Conservation (phyloP, 2,329 filamentous ascomycete species). For the Colletotrichum chrysophilum region DNA sequence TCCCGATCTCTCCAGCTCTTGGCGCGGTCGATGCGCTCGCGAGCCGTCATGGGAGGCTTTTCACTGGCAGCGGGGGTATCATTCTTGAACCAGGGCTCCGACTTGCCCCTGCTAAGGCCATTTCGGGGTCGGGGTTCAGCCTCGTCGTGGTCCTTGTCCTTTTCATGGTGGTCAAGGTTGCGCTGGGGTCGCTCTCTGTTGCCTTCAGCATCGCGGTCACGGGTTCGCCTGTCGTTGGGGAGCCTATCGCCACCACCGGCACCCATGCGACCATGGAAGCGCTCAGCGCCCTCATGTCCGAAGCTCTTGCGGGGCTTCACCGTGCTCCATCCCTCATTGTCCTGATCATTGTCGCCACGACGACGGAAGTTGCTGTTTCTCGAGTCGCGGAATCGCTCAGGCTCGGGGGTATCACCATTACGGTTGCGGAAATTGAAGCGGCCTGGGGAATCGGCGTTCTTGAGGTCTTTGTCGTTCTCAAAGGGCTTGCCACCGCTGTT, state of each 20-base stretch:
- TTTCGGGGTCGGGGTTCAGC: constrained; percentile 65
- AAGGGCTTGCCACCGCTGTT: constrained; percentile 45
- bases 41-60: constrained; percentile 40
- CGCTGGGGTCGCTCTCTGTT: constrained; percentile 51
- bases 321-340: constrained; percentile 76
- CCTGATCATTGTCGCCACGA: constrained; percentile 61
- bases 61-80: constrained; percentile 42
- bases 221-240: constrained; percentile 46
- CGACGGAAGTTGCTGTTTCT: constrained; percentile 54
- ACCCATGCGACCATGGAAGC: constrained; percentile 71
- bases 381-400: constrained; percentile 54
- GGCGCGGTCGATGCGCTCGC: constrained; percentile 62
- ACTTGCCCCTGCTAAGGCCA: constrained; percentile 67
- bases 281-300: constrained; percentile 73
- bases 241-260: constrained; percentile 52
- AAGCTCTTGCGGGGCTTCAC: constrained; percentile 78
- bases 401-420: constrained; percentile 54
- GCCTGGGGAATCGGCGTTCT: constrained; percentile 58
- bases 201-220: constrained; percentile 63
- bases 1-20: constrained; percentile 67
- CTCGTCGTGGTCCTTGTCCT: constrained; percentile 54
- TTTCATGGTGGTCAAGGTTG: constrained; percentile 58
- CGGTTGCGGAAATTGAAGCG: constrained; percentile 66
- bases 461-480: constrained; percentile 58
- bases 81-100: constrained; percentile 79